A percentile compares a stretch with the other conserved stretches of the same genome.
Evolutionary conservation across 2,329 filamentous ascomycete species (phyloP).

Genomic region (Clonostachys byssicola): DNA sequence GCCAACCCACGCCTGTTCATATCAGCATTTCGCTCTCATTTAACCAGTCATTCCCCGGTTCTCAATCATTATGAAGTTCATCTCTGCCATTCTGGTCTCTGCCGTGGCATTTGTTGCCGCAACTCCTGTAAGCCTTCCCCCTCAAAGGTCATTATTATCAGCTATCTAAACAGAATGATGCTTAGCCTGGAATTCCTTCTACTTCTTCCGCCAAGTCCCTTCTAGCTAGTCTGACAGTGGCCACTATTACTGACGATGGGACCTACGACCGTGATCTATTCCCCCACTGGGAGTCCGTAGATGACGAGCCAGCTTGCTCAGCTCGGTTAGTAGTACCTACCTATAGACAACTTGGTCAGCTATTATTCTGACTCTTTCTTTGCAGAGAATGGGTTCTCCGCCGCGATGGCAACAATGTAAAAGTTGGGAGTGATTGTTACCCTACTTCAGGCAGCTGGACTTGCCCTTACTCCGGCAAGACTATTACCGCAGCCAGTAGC

Average conservation of each 20-base stretch:
- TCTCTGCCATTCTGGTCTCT: background rate
- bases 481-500: constrained; percentile 65
- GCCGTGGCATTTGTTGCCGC: background rate
- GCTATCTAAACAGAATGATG: no score
- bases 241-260: constrained; percentile 44
- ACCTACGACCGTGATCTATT: constrained; percentile 65
- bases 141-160: no score
- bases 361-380: background rate
- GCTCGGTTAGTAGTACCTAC: constrained; percentile 39
- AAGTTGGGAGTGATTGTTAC: constrained; percentile 53
- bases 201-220: constrained; percentile 49
- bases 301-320: constrained; percentile 56
- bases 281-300: constrained; percentile 65
- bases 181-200: constrained; percentile 51
- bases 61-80: background rate
- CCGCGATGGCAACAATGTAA: constrained; percentile 66
- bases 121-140: no score
- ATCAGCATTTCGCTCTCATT: no score
- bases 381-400: constrained; percentile 62
- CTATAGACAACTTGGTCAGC: background rate
- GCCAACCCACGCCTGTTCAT: no score
- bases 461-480: constrained; percentile 62
- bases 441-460: constrained; percentile 64
- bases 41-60: no score
- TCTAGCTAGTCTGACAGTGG: constrained; percentile 55